A percentile compares a stretch with the other conserved stretches of the same genome.
phyloP scores from a whole-genome alignment of 1,284 basidiomycete species.

The Austroboletus niveus region DNA sequence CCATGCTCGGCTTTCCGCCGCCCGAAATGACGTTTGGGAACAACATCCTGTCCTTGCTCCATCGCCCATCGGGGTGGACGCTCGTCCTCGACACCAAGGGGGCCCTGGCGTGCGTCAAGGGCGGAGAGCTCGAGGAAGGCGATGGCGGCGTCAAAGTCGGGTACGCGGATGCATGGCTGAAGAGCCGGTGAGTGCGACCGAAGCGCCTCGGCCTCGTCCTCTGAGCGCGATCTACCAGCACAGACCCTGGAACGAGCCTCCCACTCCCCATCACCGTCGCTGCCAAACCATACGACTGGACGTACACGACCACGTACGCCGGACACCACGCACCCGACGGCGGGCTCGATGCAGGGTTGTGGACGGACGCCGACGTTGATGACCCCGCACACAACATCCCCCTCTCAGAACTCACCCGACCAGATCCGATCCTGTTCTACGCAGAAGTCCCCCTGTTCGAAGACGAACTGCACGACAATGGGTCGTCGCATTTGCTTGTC shows the following conservation, averaged over 20 bases:
- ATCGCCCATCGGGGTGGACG: slow-evolving; percentile 59
- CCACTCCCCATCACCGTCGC: slow-evolving; percentile 72
- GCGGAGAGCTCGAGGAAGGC: slow-evolving; percentile 71
- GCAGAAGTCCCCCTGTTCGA: slow-evolving; percentile 91
- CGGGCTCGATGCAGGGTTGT: slow-evolving; percentile 27
- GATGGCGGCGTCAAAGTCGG: slow-evolving; percentile 92
- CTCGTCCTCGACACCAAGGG: slow-evolving; percentile 70
- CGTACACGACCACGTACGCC: slow-evolving; percentile 87
- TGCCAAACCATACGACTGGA: slow-evolving; percentile 96
- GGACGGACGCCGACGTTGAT: slow-evolving; percentile 53
- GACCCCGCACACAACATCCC: slow-evolving; percentile 68
- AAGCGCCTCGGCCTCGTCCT: neutral
- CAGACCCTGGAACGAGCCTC: slow-evolving; percentile 57
- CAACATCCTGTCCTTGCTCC: slow-evolving; percentile 69
- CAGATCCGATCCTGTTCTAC: slow-evolving; percentile 93
- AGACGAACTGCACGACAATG: slow-evolving; percentile 94
- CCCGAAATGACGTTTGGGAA: slow-evolving; percentile 98
- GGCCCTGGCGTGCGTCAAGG: slow-evolving; percentile 75
- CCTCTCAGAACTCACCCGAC: slow-evolving; percentile 78
- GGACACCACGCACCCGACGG: slow-evolving; percentile 47
- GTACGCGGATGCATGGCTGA: slow-evolving; percentile 92
- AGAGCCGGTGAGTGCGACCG: slow-evolving; percentile 63
- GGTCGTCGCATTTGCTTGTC: slow-evolving; percentile 77
- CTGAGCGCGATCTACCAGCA: slow-evolving; percentile 32
- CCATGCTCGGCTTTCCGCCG: slow-evolving; percentile 69